Evolutionary conservation across 108 stramenopile genomes (phyloP).

Genomic region (Skeletonema menzelii): DNA sequence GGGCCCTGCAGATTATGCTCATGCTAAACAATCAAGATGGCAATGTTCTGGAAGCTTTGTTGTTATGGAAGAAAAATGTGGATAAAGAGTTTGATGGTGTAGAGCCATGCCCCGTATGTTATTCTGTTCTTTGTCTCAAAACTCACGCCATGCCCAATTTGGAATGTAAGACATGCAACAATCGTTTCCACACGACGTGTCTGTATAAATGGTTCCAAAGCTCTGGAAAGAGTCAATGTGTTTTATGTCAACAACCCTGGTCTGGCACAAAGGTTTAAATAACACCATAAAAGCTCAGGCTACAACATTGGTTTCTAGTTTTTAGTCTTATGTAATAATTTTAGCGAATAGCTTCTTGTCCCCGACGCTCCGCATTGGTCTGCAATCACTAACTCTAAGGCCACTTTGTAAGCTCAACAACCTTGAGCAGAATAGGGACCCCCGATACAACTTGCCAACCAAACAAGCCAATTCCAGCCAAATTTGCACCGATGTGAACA

Average conservation of each 20-base stretch:
- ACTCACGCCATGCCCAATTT: conserved; percentile 86
- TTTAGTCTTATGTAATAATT: background rate
- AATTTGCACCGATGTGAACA: conserved; percentile 94
- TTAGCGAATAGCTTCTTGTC: background rate
- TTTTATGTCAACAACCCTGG: conserved; percentile 92
- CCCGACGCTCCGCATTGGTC: background rate
- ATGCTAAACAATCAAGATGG: conserved; percentile 90
- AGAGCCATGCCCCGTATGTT: conserved; percentile 99
- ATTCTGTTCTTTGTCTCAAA: conserved; percentile 91
- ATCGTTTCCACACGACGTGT: conserved; percentile 91
- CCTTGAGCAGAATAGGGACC: conserved; percentile 90
- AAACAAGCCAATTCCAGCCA: conserved; percentile 88
- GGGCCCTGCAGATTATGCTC: conserved; percentile 78
- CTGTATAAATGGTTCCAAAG: conserved; percentile 93
- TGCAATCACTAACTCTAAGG: conserved; percentile 43
- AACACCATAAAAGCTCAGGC: background rate
- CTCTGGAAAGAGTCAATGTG: conserved; percentile 89
- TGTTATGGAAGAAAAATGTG: conserved; percentile 96
- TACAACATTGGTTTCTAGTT: background rate
- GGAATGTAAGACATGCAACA: conserved; percentile 86
- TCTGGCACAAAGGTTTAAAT: conserved; percentile 47
- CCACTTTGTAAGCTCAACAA: conserved; percentile 89
- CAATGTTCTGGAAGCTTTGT: conserved; percentile 85
- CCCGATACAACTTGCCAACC: conserved; percentile 92
- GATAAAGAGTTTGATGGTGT: conserved; percentile 98